Evolutionary conservation across 306 rosid genomes (phyloP), one percentile per base, ranked within the genome.

Genomic region (Psophocarpus tetragonolobus): DNA sequence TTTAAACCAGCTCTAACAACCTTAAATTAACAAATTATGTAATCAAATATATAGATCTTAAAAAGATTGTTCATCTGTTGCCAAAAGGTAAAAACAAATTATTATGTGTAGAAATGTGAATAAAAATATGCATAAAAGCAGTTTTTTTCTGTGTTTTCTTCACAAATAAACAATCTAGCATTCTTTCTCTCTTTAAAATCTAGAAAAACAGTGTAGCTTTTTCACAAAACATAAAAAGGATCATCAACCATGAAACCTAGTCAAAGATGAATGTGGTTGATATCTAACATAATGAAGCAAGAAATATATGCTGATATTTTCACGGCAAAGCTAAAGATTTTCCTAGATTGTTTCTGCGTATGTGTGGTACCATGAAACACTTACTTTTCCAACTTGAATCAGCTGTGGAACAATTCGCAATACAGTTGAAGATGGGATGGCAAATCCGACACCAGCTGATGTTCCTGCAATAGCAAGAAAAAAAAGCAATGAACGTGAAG

Each of bases 361-460:
- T 8, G 30, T 36, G 76, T 30, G 35, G 15, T 3, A 14, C 2
- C 30, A 69, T 30, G 3, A 62, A 41, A 58, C 21, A 77, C 87
- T 79, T 79, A 92, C 97, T 79, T 86, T 95, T 73, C 99, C 93
- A 51, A 88, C 89, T 66, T 88, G 90, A 84, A 95, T 95, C 85
- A 95, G 80, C 80, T 92, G 99, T 51, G 97, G 97, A 71, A 88
- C 90, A 56, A 92, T 92, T 82, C 87, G 87, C 53, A 70, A 81
- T 27, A 92, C 99, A 54, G 97, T 89, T 75, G 90, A 86, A 68
- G 97, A 92, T 57, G 93, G 99, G 85, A 95, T 92, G 51, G 99
- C 99, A 87, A 95, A 95, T 71, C 99, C 99, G 42, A 95, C 99
- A 62, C 97, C 97, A 24, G 99, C 97, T 50, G 99, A 95, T 73